These are phyloP conservation scores for Eragrostis curvula DNA, from an alignment of 176 grass and related monocot genomes.

Conservation along the genomic window DNA sequence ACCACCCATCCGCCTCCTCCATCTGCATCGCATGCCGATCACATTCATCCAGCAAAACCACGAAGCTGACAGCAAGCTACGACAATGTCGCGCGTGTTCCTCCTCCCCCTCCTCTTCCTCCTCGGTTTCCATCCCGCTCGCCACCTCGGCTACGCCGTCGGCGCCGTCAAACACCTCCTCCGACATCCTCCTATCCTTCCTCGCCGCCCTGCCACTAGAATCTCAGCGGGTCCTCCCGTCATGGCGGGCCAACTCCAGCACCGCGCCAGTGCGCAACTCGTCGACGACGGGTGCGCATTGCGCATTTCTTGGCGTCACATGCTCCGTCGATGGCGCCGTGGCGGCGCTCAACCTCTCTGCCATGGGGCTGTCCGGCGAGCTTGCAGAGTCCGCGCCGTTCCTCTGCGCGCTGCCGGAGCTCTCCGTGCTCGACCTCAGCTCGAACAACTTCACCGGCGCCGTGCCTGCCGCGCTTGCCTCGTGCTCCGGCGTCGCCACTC, in stretches of 20 bases:
- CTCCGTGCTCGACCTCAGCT: slow-evolving; percentile 53
- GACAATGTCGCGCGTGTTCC: not conserved
- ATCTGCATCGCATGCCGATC: not conserved
- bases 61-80: not conserved
- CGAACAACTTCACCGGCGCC: slow-evolving; percentile 51
- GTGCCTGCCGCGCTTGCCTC: slow-evolving; percentile 52
- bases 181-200: slow-evolving; percentile 51
- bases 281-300: slow-evolving; percentile 31
- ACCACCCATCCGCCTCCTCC: not conserved
- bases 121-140: not conserved
- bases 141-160: not conserved
- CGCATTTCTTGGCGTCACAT: slow-evolving; percentile 51
- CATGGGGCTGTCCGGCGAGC: slow-evolving; percentile 33
- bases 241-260: slow-evolving; percentile 21
- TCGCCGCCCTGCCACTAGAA: slow-evolving; percentile 30
- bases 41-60: not conserved
- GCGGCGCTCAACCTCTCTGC: slow-evolving; percentile 58
- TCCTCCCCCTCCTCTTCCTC: not conserved
- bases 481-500: slow-evolving; percentile 39
- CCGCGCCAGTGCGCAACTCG: not conserved
- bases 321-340: slow-evolving; percentile 42
- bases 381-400: slow-evolving; percentile 29
- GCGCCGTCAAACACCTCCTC: not conserved
- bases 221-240: slow-evolving; percentile 51
- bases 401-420: slow-evolving; percentile 54